Conservation (phyloP, 1,284 basidiomycete species). For the Moesziomyces parantarcticus region DNA sequence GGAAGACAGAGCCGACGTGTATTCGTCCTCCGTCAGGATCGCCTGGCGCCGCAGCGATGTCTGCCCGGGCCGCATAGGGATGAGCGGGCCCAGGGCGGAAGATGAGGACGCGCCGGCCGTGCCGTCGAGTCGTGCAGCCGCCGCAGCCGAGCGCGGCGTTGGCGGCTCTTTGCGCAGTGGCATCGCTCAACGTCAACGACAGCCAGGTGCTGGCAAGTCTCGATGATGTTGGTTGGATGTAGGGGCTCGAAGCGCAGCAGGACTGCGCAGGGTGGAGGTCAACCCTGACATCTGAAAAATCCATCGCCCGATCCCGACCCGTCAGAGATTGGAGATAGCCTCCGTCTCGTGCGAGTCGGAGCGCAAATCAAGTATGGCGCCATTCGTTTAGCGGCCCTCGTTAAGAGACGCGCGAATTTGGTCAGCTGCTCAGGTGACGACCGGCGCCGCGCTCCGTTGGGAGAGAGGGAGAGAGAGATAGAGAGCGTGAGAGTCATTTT, state of each 20-base stretch:
- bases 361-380: slow-evolving; percentile 33
- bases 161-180: slow-evolving; percentile 45
- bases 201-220: background rate
- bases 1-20: slow-evolving; percentile 87
- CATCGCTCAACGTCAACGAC: slow-evolving; percentile 5
- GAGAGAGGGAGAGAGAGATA: no score
- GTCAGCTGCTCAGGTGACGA: slow-evolving; percentile 14
- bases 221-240: slow-evolving; percentile 1
- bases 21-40: slow-evolving; percentile 81
- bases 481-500: background rate
- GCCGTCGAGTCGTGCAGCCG: slow-evolving; percentile 6
- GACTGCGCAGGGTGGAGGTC: slow-evolving; percentile 5
- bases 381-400: slow-evolving; percentile 35
- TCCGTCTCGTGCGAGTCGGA: slow-evolving; percentile 7
- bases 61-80: slow-evolving; percentile 45
- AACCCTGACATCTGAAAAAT: slow-evolving; percentile 22
- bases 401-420: slow-evolving; percentile 8
- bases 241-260: background rate
- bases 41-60: slow-evolving; percentile 54
- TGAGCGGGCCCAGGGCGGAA: slow-evolving; percentile 36
- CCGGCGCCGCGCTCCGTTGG: no score
- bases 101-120: slow-evolving; percentile 6
- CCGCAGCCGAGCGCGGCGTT: slow-evolving; percentile 41
- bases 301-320: slow-evolving; percentile 2
- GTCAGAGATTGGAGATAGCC: background rate